phyloP scores from a whole-genome alignment of 1,284 basidiomycete species.

The Malassezia restricta region DNA sequence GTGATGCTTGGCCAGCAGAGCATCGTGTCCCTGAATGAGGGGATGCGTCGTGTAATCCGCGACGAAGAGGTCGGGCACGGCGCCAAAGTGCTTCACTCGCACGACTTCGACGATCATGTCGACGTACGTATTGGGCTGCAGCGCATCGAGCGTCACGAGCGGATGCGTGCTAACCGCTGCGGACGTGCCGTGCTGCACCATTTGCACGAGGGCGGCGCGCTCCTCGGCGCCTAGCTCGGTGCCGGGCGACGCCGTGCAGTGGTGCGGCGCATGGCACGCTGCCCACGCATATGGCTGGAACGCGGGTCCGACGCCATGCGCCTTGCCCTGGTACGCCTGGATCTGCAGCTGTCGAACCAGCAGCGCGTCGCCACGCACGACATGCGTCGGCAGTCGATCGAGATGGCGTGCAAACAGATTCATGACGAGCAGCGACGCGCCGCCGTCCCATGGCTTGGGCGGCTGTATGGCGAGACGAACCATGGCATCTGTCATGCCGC shows the following conservation, averaged over 20 bases:
- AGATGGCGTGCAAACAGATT: slow-evolving; percentile 10
- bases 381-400: slow-evolving; percentile 1
- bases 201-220: slow-evolving; percentile 7
- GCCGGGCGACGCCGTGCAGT: background rate
- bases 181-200: slow-evolving; percentile 13
- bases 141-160: slow-evolving; percentile 14
- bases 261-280: background rate
- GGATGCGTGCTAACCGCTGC: slow-evolving; percentile 14
- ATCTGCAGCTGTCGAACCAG: slow-evolving; percentile 12
- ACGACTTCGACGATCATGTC: slow-evolving; percentile 30
- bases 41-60: slow-evolving; percentile 34
- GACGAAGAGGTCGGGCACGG: slow-evolving; percentile 30
- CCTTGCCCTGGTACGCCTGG: slow-evolving; percentile 1
- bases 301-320: slow-evolving; percentile 4
- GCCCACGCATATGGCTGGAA: slow-evolving; percentile 9
- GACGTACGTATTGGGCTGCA: slow-evolving; percentile 25
- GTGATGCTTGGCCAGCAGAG: slow-evolving; percentile 10
- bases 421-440: background rate
- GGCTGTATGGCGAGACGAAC: background rate
- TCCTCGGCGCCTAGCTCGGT: slow-evolving; percentile 6
- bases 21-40: slow-evolving; percentile 24
- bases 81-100: slow-evolving; percentile 24
- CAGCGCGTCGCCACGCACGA: slow-evolving; percentile 3
- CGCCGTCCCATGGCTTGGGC: background rate
- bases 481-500: background rate